Evolutionary conservation across 2,329 filamentous ascomycete species (phyloP).

Genomic region (Colletotrichum melonis): DNA sequence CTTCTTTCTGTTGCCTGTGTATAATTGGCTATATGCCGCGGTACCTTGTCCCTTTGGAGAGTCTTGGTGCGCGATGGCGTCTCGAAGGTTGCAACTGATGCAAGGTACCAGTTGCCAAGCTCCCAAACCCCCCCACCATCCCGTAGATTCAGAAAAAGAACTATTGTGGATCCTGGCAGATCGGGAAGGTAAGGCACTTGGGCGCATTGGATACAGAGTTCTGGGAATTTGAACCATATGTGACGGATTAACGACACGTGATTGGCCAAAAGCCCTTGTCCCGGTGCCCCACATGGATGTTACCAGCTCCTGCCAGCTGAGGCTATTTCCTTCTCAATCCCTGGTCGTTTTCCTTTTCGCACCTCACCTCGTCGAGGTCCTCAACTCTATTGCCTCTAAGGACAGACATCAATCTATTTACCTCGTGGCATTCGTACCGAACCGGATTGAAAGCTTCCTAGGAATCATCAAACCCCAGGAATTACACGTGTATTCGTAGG

Average conservation of each 20-base stretch:
- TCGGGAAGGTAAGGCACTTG: neutral
- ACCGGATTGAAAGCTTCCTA: neutral
- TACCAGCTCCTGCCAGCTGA: neutral
- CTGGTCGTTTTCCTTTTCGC: neutral
- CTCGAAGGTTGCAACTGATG: conserved; percentile 3
- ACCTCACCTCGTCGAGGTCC: neutral
- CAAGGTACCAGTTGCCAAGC: conserved; percentile 14
- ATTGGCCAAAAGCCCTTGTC: neutral
- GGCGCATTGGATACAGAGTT: neutral
- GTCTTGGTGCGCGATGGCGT: conserved; percentile 2
- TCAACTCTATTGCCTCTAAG: neutral
- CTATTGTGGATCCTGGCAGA: neutral
- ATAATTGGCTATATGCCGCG: conserved; percentile 1
- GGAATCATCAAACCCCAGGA: too few relatives aligned
- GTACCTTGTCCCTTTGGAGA: neutral
- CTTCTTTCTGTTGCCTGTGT: neutral
- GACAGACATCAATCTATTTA: neutral
- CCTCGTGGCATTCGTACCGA: neutral
- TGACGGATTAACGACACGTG: neutral
- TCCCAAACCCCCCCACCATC: conserved; percentile 24
- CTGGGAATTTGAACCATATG: conserved; percentile 8
- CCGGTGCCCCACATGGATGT: neutral
- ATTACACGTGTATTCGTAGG: too few relatives aligned
- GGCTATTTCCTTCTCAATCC: conserved; percentile 3
- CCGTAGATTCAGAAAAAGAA: conserved; percentile 25